A percentile compares a stretch with the other conserved stretches of the same genome.
Evolutionary conservation across 2,329 filamentous ascomycete species (phyloP).

Genomic region (Fusarium torulosum): DNA sequence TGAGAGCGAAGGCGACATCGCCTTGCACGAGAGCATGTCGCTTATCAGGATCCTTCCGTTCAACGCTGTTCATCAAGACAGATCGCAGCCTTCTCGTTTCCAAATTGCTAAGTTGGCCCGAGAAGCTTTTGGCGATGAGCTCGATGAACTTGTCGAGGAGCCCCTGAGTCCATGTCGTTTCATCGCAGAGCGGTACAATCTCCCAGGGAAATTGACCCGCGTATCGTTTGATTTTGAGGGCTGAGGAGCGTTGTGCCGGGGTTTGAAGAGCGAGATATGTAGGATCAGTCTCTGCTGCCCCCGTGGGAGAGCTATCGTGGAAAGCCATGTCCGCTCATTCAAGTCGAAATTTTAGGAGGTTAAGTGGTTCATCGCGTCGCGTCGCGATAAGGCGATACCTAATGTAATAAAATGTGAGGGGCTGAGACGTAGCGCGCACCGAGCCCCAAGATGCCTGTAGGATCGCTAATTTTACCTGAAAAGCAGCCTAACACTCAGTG

Average conservation of each 20-base stretch:
- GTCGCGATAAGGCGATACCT: background rate
- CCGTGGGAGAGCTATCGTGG: too few relatives aligned
- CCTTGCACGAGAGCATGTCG: background rate
- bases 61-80: background rate
- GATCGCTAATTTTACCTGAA: too few relatives aligned
- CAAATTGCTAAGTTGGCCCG: background rate
- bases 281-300: background rate
- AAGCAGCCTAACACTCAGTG: too few relatives aligned
- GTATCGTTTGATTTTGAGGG: background rate
- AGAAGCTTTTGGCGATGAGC: background rate
- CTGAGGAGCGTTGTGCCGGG: background rate
- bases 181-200: background rate
- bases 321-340: background rate
- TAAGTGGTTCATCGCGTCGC: background rate
- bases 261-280: background rate
- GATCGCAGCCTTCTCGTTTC: background rate
- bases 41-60: background rate
- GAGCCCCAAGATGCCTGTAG: background rate
- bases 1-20: background rate
- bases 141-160: background rate
- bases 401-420: background rate
- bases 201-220: slow-evolving; percentile 1
- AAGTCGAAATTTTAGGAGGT: background rate
- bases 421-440: background rate
- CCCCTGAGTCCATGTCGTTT: background rate